phyloP scores from a whole-genome alignment of 2,329 filamentous ascomycete genomes.

The Fusarium sp. region DNA sequence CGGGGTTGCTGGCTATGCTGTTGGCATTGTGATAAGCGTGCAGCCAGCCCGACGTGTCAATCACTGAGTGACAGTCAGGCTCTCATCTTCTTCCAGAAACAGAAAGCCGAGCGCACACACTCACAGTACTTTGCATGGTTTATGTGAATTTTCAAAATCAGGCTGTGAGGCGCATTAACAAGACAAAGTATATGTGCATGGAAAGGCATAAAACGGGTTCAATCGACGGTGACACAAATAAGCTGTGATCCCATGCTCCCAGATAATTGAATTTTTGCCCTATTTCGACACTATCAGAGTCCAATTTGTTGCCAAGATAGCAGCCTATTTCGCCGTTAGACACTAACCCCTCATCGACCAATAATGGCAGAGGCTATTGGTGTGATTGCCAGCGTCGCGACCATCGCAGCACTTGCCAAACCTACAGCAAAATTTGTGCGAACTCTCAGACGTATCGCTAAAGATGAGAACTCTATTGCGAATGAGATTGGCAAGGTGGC shows the following conservation, averaged over 20 bases:
- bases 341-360: no score
- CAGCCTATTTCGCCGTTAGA: not conserved
- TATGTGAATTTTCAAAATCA: not conserved
- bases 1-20: constrained; percentile 21
- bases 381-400: not conserved
- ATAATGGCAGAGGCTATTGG: constrained; percentile 13
- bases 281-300: no score
- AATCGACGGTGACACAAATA: not conserved
- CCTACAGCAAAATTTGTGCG: not conserved
- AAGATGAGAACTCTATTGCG: not conserved
- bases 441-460: not conserved
- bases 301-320: no score
- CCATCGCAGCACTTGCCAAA: not conserved
- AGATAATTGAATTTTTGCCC: no score
- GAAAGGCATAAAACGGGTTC: not conserved
- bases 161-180: not conserved
- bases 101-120: constrained; percentile 18
- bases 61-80: not conserved
- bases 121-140: accelerated
- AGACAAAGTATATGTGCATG: not conserved
- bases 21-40: constrained; percentile 13
- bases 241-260: no score
- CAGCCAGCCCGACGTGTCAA: constrained; percentile 23
- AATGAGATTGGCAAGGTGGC: not conserved
- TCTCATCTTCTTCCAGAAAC: not conserved